phyloP scores from a whole-genome alignment of 768 basidiomycete species.

The Paxillus ammoniavirescens region DNA sequence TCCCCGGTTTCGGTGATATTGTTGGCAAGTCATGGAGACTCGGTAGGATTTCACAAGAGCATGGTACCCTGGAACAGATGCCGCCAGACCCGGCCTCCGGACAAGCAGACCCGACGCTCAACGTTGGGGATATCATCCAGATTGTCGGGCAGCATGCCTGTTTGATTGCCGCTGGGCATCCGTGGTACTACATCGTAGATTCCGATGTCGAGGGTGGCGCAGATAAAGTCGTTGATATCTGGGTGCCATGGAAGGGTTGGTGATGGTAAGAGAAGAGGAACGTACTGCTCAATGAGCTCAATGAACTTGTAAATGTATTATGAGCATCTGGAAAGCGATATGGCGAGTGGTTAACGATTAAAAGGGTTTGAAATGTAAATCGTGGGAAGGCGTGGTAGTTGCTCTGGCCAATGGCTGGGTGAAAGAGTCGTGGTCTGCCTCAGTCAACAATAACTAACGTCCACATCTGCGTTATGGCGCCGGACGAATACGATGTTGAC shows the following conservation, averaged over 20 bases:
- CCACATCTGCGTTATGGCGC: constrained; percentile 44
- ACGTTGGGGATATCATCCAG: constrained; percentile 61
- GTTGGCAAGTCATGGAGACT: constrained; percentile 64
- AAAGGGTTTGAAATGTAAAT: constrained; percentile 1
- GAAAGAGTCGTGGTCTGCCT: not conserved
- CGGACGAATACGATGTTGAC: constrained; percentile 70
- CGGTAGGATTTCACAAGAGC: constrained; percentile 72
- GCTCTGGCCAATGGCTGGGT: not conserved
- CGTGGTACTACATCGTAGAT: constrained; percentile 86
- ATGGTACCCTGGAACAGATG: constrained; percentile 62
- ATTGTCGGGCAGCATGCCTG: constrained; percentile 88
- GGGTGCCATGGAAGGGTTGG: constrained; percentile 94
- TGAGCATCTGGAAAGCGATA: not conserved
- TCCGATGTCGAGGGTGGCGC: constrained; percentile 46
- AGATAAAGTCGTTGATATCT: constrained; percentile 67
- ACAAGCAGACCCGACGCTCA: constrained; percentile 29
- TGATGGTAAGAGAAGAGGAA: constrained; percentile 26
- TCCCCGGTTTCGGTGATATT: constrained; percentile 69
- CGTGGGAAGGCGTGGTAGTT: constrained; percentile 21
- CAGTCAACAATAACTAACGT: not conserved
- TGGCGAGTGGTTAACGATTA: too few relatives aligned
- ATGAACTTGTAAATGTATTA: too few relatives aligned
- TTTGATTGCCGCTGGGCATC: constrained; percentile 72
- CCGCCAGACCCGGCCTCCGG: constrained; percentile 10
- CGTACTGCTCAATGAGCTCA: not conserved